Evolutionary conservation across 805 yeast genomes (phyloP).

Genomic region (Yarrowia phangngaensis): DNA sequence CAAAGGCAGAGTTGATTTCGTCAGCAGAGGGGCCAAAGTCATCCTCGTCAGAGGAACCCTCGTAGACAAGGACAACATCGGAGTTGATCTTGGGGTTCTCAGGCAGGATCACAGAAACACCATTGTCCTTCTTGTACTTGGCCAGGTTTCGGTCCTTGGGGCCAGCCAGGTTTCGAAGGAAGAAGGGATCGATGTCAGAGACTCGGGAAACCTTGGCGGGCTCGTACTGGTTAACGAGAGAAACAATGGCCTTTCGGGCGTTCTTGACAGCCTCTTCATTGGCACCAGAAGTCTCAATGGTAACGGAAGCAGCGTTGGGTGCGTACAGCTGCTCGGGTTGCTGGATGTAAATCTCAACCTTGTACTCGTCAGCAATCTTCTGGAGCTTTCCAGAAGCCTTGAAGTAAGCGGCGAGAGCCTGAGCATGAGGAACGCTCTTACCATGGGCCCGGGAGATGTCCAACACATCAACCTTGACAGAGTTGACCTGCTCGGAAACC

Average conservation of each 20-base stretch:
- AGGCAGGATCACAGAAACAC: slow-evolving; percentile 53
- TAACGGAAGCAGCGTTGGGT: slow-evolving; percentile 45
- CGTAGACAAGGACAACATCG: slow-evolving; percentile 54
- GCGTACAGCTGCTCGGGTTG: slow-evolving; percentile 46
- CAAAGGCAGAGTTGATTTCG: slow-evolving; percentile 55
- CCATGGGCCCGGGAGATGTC: slow-evolving; percentile 90
- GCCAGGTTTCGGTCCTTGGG: slow-evolving; percentile 28
- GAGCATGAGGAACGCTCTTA: slow-evolving; percentile 71
- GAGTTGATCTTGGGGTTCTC: slow-evolving; percentile 41
- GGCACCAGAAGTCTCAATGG: slow-evolving; percentile 58
- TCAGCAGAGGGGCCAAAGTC: slow-evolving; percentile 70
- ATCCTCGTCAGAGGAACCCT: slow-evolving; percentile 45
- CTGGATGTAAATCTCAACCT: slow-evolving; percentile 50
- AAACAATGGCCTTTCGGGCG: slow-evolving; percentile 72
- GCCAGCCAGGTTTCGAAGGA: slow-evolving; percentile 46
- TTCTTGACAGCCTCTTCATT: slow-evolving; percentile 49
- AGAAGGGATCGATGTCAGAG: slow-evolving; percentile 63
- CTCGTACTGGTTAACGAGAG: slow-evolving; percentile 64
- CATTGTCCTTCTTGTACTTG: slow-evolving; percentile 40
- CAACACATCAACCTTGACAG: slow-evolving; percentile 59
- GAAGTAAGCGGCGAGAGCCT: slow-evolving; percentile 66
- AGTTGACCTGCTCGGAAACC: slow-evolving; percentile 59
- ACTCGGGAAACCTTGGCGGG: slow-evolving; percentile 61
- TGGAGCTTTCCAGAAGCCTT: slow-evolving; percentile 35
- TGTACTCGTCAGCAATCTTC: slow-evolving; percentile 43